phyloP scores from a whole-genome alignment of 148 eudicot species.

The Rhododendron vialii region DNA sequence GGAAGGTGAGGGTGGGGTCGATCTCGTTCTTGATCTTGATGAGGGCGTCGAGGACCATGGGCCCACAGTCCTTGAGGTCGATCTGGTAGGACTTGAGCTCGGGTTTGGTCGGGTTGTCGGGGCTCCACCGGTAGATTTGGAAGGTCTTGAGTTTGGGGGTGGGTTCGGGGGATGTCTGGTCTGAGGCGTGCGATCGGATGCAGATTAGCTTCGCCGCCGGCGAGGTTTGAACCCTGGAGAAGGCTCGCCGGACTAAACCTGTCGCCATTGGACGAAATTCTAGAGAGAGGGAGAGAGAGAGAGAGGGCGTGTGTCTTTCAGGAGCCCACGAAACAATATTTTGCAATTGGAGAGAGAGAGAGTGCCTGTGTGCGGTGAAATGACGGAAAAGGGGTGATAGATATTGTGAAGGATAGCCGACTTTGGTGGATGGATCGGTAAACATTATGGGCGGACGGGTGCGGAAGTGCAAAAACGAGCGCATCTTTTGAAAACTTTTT shows the following conservation, averaged over 20 bases:
- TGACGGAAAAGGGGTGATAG: neutral
- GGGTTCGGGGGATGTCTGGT: conserved; percentile 9
- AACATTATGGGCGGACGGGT: too few relatives aligned
- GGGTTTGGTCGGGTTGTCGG: conserved; percentile 64
- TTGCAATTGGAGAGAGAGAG: neutral
- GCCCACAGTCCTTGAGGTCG: conserved; percentile 88
- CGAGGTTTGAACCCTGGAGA: conserved; percentile 19
- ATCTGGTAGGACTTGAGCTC: conserved; percentile 59
- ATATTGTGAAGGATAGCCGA: neutral
- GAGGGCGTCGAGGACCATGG: conserved; percentile 92
- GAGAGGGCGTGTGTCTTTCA: neutral
- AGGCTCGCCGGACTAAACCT: conserved; percentile 43
- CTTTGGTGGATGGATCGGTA: neutral
- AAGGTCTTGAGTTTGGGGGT: conserved; percentile 40
- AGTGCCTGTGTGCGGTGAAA: neutral
- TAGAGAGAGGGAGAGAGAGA: neutral
- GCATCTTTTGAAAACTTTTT: too few relatives aligned
- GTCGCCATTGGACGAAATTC: conserved; percentile 40
- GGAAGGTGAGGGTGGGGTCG: conserved; percentile 86
- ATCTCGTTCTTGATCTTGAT: conserved; percentile 94
- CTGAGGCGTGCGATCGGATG: conserved; percentile 36
- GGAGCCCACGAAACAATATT: neutral
- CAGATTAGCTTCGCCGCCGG: conserved; percentile 24
- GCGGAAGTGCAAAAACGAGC: too few relatives aligned
- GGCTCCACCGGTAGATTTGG: conserved; percentile 96